phyloP scores from a whole-genome alignment of 352 stramenopile genomes.

The Pythium brachiatum region DNA sequence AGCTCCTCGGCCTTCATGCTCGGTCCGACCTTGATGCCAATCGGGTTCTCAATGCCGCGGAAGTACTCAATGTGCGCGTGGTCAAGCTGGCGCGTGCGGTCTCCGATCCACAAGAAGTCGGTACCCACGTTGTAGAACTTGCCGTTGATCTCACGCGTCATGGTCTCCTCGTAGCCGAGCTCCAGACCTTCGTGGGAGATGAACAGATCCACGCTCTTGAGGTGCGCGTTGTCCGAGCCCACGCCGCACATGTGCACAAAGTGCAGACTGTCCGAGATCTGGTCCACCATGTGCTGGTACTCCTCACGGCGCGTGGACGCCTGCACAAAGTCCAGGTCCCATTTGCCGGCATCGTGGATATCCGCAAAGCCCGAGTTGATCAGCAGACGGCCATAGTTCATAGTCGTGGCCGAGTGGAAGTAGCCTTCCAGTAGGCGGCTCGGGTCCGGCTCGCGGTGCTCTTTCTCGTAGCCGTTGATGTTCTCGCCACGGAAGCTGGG shows the following conservation, averaged over 20 bases:
- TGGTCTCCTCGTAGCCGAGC: constrained; percentile 97
- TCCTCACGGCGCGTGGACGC: constrained; percentile 91
- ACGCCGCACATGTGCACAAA: constrained; percentile 96
- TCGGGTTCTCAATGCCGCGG: constrained; percentile 97
- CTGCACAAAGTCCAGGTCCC: constrained; percentile 98
- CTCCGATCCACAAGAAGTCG: constrained; percentile 99
- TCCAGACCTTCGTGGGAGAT: constrained; percentile 98
- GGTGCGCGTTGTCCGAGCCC: constrained; percentile 80
- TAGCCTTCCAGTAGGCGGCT: constrained; percentile 95
- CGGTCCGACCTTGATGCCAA: constrained; percentile 98
- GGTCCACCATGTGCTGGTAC: constrained; percentile 94
- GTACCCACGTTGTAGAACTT: constrained; percentile 98
- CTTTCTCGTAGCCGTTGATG: constrained; percentile 94
- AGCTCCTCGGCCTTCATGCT: constrained; percentile 95
- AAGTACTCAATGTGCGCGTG: constrained; percentile 98
- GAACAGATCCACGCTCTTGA: constrained; percentile 97
- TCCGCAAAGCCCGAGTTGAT: constrained; percentile 95
- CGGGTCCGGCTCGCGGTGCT: constrained; percentile 93
- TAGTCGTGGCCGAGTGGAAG: constrained; percentile 95
- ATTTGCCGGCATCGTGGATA: constrained; percentile 95
- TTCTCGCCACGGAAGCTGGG: constrained; percentile 98
- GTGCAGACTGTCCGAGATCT: constrained; percentile 97
- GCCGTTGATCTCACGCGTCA: constrained; percentile 93
- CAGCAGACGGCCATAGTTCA: constrained; percentile 97
- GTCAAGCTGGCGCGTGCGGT: constrained; percentile 97